Evolutionary conservation across 2,329 filamentous ascomycete genomes (phyloP).

Genomic region (Fusarium caatingaense): DNA sequence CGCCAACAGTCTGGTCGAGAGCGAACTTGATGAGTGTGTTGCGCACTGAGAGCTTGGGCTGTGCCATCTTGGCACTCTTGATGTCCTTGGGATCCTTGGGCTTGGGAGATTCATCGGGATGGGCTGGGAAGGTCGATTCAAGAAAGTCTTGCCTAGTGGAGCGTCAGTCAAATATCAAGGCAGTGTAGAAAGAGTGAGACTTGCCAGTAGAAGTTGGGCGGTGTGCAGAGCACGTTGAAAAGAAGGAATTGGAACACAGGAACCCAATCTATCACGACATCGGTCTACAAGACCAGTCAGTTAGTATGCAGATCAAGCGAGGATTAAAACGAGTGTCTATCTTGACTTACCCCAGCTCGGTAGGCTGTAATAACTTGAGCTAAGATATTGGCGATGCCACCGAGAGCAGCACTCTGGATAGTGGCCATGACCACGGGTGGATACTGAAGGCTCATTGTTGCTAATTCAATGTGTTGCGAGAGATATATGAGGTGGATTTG

Average conservation of each 20-base stretch:
- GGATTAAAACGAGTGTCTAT: neutral
- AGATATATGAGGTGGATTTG: neutral
- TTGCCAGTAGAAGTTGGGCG: constrained; percentile 86
- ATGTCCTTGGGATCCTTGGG: constrained; percentile 50
- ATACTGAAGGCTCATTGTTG: constrained; percentile 45
- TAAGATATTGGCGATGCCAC: constrained; percentile 75
- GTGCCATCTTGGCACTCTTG: constrained; percentile 41
- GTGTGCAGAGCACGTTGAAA: constrained; percentile 78
- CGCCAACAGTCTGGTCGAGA: constrained; percentile 76
- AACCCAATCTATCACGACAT: constrained; percentile 71
- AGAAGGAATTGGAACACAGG: constrained; percentile 81
- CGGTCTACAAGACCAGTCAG: constrained; percentile 55
- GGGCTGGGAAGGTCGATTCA: constrained; percentile 78
- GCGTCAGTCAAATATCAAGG: constrained; percentile 23
- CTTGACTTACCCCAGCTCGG: constrained; percentile 64
- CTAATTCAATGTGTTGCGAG: neutral
- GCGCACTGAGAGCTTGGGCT: constrained; percentile 64
- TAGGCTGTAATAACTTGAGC: constrained; percentile 77
- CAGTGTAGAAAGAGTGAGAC: constrained; percentile 36
- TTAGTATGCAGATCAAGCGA: neutral
- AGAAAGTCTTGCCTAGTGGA: constrained; percentile 76
- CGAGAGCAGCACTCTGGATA: constrained; percentile 73
- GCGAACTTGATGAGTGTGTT: constrained; percentile 76
- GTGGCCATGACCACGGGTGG: constrained; percentile 69
- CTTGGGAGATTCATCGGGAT: constrained; percentile 57